Conservation (phyloP, 2,329 filamentous ascomycete species). For the Penicillium sclerotiorum region DNA sequence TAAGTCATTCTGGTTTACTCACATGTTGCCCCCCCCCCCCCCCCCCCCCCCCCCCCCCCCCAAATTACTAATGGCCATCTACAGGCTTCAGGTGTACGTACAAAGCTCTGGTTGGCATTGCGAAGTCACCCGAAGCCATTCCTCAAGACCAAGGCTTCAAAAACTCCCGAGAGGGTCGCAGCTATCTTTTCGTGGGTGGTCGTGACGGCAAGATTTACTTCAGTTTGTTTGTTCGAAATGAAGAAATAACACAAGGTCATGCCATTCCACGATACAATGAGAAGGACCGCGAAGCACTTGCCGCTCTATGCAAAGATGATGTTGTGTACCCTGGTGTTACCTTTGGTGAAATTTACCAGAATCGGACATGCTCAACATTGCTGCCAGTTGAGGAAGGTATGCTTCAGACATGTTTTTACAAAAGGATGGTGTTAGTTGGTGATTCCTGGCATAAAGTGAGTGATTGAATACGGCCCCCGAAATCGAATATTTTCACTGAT, state of each 20-base stretch:
- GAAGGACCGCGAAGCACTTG: conserved; percentile 1
- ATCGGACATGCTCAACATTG: not conserved
- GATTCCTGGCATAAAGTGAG: conserved; percentile 16
- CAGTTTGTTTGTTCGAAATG: conserved; percentile 6
- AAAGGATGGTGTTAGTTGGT: conserved; percentile 11
- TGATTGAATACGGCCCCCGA: too few relatives aligned
- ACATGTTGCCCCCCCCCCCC: too few relatives aligned
- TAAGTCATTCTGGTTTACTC: not conserved
- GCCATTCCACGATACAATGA: conserved; percentile 8
- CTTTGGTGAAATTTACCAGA: conserved; percentile 10
- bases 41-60: too few relatives aligned
- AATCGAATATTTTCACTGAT: not conserved
- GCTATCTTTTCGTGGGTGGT: conserved; percentile 4
- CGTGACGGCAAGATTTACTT: conserved; percentile 2
- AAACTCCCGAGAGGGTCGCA: not conserved
- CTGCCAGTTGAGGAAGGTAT: conserved; percentile 12
- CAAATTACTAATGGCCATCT: not conserved
- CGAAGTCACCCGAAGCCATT: not conserved
- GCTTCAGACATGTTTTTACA: conserved; percentile 7
- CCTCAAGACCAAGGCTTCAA: not conserved
- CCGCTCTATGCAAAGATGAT: conserved; percentile 3
- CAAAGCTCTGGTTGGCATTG: conserved; percentile 6
- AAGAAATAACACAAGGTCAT: conserved; percentile 1
- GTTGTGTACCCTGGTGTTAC: conserved; percentile 4
- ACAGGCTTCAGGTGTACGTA: conserved; percentile 10